These are phyloP conservation scores for Pichia sp. DNA, from an alignment of 1,139 yeast species.

Conservation along the genomic window DNA sequence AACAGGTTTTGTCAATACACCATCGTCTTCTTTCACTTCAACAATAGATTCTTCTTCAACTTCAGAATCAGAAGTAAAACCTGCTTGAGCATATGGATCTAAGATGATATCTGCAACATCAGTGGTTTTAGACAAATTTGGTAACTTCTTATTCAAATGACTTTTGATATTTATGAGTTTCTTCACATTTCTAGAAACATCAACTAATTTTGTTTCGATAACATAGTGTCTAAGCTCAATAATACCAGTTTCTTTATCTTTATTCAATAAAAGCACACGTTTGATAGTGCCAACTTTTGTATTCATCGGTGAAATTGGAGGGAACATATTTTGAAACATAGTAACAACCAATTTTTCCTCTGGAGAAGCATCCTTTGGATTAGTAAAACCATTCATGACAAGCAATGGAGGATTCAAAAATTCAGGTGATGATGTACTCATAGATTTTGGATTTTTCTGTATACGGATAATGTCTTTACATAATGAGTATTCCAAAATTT, in stretches of 20 bases:
- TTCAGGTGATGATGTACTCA: slow-evolving; percentile 55
- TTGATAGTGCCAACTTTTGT: slow-evolving; percentile 70
- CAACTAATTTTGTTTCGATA: slow-evolving; percentile 81
- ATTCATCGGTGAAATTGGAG: slow-evolving; percentile 79
- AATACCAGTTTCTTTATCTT: slow-evolving; percentile 58
- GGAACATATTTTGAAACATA: slow-evolving; percentile 92
- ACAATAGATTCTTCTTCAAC: slow-evolving; percentile 89
- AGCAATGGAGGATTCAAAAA: slow-evolving; percentile 76
- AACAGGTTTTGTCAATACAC: slow-evolving; percentile 14
- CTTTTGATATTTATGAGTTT: slow-evolving; percentile 63
- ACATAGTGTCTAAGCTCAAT: slow-evolving; percentile 87
- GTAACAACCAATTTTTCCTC: slow-evolving; percentile 82
- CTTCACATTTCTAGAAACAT: slow-evolving; percentile 72
- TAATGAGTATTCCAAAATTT: slow-evolving; percentile 67
- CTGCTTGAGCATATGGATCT: slow-evolving; percentile 73
- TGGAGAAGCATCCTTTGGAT: slow-evolving; percentile 45
- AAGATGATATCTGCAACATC: slow-evolving; percentile 81
- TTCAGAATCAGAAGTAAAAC: slow-evolving; percentile 86
- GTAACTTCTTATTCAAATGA: slow-evolving; percentile 57
- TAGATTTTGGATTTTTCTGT: slow-evolving; percentile 63
- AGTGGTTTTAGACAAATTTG: slow-evolving; percentile 57
- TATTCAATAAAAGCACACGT: slow-evolving; percentile 79
- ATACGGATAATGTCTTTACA: slow-evolving; percentile 72
- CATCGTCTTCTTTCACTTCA: slow-evolving; percentile 46
- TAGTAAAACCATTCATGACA: slow-evolving; percentile 81